These are phyloP conservation scores for Dentipellis sp. DNA, from an alignment of 768 basidiomycete genomes.

Conservation along the genomic window DNA sequence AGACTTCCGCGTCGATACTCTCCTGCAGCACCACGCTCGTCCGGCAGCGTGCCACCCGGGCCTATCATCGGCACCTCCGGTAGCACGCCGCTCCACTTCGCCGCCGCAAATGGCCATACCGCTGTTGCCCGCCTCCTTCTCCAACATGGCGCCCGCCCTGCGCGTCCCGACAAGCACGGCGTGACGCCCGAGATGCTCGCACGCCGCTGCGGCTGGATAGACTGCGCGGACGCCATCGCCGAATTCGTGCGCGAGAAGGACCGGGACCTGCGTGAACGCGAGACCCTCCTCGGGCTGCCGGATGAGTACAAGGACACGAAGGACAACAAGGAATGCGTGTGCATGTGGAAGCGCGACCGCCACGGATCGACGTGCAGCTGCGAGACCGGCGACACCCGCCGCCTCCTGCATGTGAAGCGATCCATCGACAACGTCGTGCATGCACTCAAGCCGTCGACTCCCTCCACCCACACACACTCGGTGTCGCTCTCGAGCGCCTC, in stretches of 20 bases:
- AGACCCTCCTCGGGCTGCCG: slow-evolving; percentile 18
- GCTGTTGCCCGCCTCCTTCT: slow-evolving; percentile 72
- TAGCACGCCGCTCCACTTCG: slow-evolving; percentile 93
- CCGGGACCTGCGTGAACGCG: slow-evolving; percentile 48
- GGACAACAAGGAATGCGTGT: background rate
- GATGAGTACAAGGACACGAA: slow-evolving; percentile 6
- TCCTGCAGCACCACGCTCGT: slow-evolving; percentile 31
- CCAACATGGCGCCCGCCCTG: slow-evolving; percentile 72
- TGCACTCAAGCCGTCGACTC: slow-evolving; percentile 1
- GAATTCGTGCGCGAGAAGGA: slow-evolving; percentile 59
- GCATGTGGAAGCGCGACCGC: slow-evolving; percentile 19
- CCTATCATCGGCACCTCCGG: slow-evolving; percentile 80
- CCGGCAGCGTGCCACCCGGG: slow-evolving; percentile 45
- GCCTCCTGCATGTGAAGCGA: slow-evolving; percentile 60
- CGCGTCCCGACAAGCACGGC: slow-evolving; percentile 85
- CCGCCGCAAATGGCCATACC: slow-evolving; percentile 89
- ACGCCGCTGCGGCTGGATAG: slow-evolving; percentile 67
- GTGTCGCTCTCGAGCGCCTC: slow-evolving; percentile 25
- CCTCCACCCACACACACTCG: slow-evolving; percentile 22
- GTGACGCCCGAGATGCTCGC: slow-evolving; percentile 82
- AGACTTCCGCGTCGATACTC: slow-evolving; percentile 73
- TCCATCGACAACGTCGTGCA: slow-evolving; percentile 59
- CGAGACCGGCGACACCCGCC: slow-evolving; percentile 5
- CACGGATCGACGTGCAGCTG: slow-evolving; percentile 6
- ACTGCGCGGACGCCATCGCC: slow-evolving; percentile 66